Conservation (phyloP, 1,139 yeast genomes). For the Candida sp. region DNA sequence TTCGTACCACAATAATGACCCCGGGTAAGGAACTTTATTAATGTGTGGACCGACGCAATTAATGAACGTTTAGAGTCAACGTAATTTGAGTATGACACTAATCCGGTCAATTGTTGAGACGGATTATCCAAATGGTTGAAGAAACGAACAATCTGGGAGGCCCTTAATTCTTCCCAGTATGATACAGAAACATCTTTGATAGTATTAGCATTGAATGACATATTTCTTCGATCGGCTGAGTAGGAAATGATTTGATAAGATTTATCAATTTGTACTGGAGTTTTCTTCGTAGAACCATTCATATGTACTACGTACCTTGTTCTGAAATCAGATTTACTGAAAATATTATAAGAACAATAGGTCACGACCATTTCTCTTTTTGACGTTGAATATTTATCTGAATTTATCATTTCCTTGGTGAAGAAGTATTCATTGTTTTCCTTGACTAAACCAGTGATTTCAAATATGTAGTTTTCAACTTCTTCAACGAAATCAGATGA, state of each 20-base stretch:
- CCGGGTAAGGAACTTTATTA: conserved; percentile 21
- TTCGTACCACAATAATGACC: conserved; percentile 28
- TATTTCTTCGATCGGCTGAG: conserved; percentile 14
- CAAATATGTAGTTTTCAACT: conserved; percentile 27
- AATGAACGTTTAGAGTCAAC: conserved; percentile 15
- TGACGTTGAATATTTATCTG: conserved; percentile 12
- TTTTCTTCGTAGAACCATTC: conserved; percentile 15
- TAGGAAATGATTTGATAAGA: conserved; percentile 26
- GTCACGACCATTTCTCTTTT: conserved; percentile 40
- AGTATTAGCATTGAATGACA: conserved; percentile 15
- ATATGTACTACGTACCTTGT: conserved; percentile 29
- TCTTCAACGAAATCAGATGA: conserved; percentile 18
- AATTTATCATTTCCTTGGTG: conserved; percentile 6
- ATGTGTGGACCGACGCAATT: conserved; percentile 12
- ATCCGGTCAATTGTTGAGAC: conserved; percentile 29
- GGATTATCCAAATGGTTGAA: conserved; percentile 34
- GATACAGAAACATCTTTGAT: conserved; percentile 15
- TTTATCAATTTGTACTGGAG: conserved; percentile 23
- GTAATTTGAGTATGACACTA: conserved; percentile 25
- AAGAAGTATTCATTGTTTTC: conserved; percentile 16
- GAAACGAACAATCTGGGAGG: conserved; percentile 31
- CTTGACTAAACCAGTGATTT: conserved; percentile 23
- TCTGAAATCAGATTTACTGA: conserved; percentile 45
- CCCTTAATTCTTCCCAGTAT: conserved; percentile 36
- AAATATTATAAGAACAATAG: conserved; percentile 48